Base-by-base conservation (phyloP, 2,329 filamentous ascomycete species). In the Trichoderma sp. region DNA sequence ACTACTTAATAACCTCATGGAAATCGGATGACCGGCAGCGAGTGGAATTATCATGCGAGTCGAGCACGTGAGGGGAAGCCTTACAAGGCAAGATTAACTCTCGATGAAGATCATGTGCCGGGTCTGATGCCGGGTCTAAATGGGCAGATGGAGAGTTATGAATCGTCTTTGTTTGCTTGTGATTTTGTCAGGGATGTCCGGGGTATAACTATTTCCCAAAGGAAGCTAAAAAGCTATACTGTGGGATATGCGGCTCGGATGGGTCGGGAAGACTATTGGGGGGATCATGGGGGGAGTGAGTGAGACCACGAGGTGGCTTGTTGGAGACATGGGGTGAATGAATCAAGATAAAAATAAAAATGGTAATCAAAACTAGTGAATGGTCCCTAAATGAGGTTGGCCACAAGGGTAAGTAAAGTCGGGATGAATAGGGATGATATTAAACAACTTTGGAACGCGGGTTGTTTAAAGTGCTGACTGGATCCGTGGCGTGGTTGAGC, bases 201-300 rank as follows among this genome's bases (percentile, higher is more conserved):
- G 39, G 18, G 39, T 18, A 7, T 43, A 18, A 18, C 2, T 8
- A 18, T 34, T 34, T 34, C 32, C 14, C 13, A 43, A 10, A n/a
- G 14, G 6, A n/a, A n/a, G 39, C 39, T 43, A 43, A 43, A 5
- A 10, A 43, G 39, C 39, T 43, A 43, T 43, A 43, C 18, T 21
- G 18, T 56, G 28, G 28, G 54, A 34, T 34, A 10, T 28, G 24
- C 39, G 26, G 54, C 34, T 43, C 64, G 64, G 64, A 66, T 51
- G 64, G 64, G 59, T 66, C 64, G 64, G 64, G 58, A 55, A 55
- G 32, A n/a, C 49, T 55, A 43, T 39, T 43, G 37, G 21, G 13
- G 13, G 46, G 28, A 59, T 34, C 21, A 37, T 26, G 30, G 52
- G 64, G 11, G 52, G 32, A 24, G 21, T 18, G 32, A 10, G 6